Evolutionary conservation across 352 stramenopile species (phyloP).

Genomic region (Thraustochytrium sp.): DNA sequence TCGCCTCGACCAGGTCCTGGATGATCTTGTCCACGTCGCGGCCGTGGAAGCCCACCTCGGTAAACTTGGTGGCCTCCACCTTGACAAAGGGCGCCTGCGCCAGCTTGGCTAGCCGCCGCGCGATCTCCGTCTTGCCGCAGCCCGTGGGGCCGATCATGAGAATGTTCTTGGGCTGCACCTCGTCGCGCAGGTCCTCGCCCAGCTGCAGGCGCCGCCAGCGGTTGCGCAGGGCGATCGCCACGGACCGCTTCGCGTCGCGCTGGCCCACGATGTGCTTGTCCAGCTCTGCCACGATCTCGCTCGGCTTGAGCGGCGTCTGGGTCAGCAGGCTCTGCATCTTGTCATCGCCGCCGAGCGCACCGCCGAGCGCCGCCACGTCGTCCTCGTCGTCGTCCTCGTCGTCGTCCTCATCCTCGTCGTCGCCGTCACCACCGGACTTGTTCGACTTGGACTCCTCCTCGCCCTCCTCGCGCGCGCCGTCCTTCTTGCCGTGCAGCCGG

Average conservation of each 20-base stretch:
- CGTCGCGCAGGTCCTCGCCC: slow-evolving; percentile 72
- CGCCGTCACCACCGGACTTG: neutral
- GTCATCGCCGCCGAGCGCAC: neutral
- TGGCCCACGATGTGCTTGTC: slow-evolving; percentile 97
- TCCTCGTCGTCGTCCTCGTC: slow-evolving; percentile 22
- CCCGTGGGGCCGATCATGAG: slow-evolving; percentile 98
- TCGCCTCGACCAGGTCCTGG: slow-evolving; percentile 94
- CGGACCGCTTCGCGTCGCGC: slow-evolving; percentile 89
- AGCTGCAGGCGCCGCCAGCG: slow-evolving; percentile 93
- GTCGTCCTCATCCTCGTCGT: slow-evolving; percentile 32
- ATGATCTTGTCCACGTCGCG: slow-evolving; percentile 99
- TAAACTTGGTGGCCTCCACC: slow-evolving; percentile 99
- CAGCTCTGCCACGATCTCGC: slow-evolving; percentile 86
- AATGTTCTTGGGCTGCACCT: slow-evolving; percentile 98
- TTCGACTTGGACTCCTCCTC: neutral
- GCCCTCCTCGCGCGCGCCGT: neutral
- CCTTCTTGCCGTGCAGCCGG: neutral
- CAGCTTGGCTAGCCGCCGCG: slow-evolving; percentile 76
- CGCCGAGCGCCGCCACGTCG: neutral
- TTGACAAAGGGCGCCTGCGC: slow-evolving; percentile 49
- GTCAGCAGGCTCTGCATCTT: neutral
- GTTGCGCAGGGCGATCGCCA: slow-evolving; percentile 97
- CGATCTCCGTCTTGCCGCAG: slow-evolving; percentile 97
- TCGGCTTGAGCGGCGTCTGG: slow-evolving; percentile 64
- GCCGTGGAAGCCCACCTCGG: slow-evolving; percentile 97